These are phyloP conservation scores for Bipolaris bicolor DNA, from an alignment of 2,329 filamentous ascomycete genomes.

Conservation along the genomic window DNA sequence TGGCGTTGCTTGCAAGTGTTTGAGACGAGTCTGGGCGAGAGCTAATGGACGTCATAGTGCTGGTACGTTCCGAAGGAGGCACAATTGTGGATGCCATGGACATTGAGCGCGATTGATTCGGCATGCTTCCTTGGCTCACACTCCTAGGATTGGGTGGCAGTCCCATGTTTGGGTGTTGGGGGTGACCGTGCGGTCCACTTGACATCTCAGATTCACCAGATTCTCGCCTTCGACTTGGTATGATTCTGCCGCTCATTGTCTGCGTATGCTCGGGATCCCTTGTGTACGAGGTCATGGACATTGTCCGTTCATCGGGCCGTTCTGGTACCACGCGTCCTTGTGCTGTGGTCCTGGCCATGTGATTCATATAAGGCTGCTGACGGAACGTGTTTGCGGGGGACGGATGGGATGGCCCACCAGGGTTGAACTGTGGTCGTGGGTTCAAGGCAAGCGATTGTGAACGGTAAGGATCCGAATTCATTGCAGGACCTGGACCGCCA, in stretches of 20 bases:
- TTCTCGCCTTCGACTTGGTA: constrained; percentile 75
- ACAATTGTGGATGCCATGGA: constrained; percentile 89
- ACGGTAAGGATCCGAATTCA: constrained; percentile 85
- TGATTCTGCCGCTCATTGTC: constrained; percentile 90
- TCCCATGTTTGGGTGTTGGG: constrained; percentile 31
- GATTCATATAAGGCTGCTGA: constrained; percentile 73
- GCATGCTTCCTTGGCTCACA: constrained; percentile 45
- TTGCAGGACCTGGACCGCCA: constrained; percentile 64
- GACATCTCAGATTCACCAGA: constrained; percentile 50
- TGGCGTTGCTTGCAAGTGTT: constrained; percentile 29
- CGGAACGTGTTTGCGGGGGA: constrained; percentile 78
- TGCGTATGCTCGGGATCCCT: constrained; percentile 79
- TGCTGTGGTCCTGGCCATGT: constrained; percentile 79
- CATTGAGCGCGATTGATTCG: constrained; percentile 70
- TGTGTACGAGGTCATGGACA: constrained; percentile 90
- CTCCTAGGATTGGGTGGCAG: constrained; percentile 45
- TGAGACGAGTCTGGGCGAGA: constrained; percentile 47
- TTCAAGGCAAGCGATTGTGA: constrained; percentile 89
- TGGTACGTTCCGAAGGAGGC: constrained; percentile 66
- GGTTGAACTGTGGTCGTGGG: constrained; percentile 75
- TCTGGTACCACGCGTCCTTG: constrained; percentile 92
- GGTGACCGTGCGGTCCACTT: constrained; percentile 26
- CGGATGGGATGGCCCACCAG: constrained; percentile 47
- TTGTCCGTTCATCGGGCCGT: constrained; percentile 87
- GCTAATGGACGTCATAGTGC: constrained; percentile 61